These are phyloP conservation scores for Delitschia confertaspora DNA, from an alignment of 495 filamentous ascomycete genomes.

Conservation along the genomic window DNA sequence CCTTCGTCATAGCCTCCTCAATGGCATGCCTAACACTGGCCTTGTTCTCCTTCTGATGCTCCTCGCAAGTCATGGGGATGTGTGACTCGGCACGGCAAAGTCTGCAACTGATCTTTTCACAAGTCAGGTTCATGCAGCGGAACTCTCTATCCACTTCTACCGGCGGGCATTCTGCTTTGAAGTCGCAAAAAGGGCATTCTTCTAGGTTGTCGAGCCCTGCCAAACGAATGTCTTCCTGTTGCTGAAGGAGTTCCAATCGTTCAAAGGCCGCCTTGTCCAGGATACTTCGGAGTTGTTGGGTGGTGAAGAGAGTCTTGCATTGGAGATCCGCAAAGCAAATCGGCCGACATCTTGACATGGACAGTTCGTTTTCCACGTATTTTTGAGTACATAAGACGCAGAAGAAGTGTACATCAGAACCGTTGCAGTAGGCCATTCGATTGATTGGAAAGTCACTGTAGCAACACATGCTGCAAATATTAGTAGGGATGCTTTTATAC, in stretches of 20 bases:
- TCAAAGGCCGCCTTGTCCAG: conserved; percentile 49
- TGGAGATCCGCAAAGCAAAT: conserved; percentile 45
- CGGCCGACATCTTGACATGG: conserved; percentile 52
- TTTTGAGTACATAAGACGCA: conserved; percentile 57
- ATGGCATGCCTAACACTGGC: conserved; percentile 53
- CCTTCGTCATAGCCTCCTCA: conserved; percentile 77
- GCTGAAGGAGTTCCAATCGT: conserved; percentile 58
- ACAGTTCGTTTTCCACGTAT: conserved; percentile 59
- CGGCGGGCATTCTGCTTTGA: conserved; percentile 61
- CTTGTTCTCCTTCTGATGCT: conserved; percentile 52
- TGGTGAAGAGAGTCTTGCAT: conserved; percentile 44
- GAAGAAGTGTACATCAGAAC: conserved; percentile 52
- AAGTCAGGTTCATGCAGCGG: conserved; percentile 56
- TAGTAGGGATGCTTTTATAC: background rate
- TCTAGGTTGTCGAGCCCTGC: conserved; percentile 32
- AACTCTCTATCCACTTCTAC: conserved; percentile 68
- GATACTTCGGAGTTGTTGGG: conserved; percentile 45
- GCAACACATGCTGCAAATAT: conserved; percentile 44
- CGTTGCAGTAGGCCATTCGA: conserved; percentile 58
- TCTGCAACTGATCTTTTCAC: conserved; percentile 61
- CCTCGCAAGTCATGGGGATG: conserved; percentile 64
- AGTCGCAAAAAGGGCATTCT: conserved; percentile 75
- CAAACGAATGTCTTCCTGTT: conserved; percentile 52
- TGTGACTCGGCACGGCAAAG: conserved; percentile 64
- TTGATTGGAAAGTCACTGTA: conserved; percentile 56